Evolutionary conservation across 306 rosid species (phyloP), one percentile per base, ranked within the genome.

Genomic region (Mucuna pruriens): DNA sequence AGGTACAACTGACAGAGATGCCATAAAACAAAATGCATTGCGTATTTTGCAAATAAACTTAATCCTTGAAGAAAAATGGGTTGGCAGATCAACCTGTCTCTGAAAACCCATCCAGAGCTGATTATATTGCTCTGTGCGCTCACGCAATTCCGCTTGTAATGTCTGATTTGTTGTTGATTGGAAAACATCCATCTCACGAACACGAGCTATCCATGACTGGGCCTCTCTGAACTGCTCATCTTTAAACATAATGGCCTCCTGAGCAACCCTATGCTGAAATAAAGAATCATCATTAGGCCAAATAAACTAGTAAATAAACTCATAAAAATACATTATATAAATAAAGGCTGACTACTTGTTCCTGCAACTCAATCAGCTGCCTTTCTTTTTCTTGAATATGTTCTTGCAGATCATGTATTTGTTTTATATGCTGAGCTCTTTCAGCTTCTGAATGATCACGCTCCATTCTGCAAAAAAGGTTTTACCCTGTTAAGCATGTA

Each of bases 41-140:
- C 12, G 16, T 2, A 54, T n/a, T n/a, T n/a, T n/a, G n/a, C 13
- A 25, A 39, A 61, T 36, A 60, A 51, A 71, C 7, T 23, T 33
- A 39, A 76, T 74, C 62, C 7, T 26, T 1, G 26, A 54, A 10
- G 36, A 51, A 45, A 57, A 55, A 79, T 48, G 20, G 29, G 64
- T 80, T 64, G 75, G 36, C 29, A 38, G 61, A 84, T 75, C 82
- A 80, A 93, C 99, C 99, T 96, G 98, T 84, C 98, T 91, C 79
- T 96, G 99, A 54, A 89, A 92, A 75, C 90, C 92, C 88, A 92
- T 87, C 99, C 99, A 96, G 44, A 96, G 94, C 75, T 96, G 98
- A 84, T 92, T 96, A 79, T 92, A 96, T 65, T 96, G 98, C 73
- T 96, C 99, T 4, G 94, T 86, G 39, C 97, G 97, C 54, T 96